Conservation (phyloP, 2,329 filamentous ascomycete species). For the Cercospora berteroae region DNA sequence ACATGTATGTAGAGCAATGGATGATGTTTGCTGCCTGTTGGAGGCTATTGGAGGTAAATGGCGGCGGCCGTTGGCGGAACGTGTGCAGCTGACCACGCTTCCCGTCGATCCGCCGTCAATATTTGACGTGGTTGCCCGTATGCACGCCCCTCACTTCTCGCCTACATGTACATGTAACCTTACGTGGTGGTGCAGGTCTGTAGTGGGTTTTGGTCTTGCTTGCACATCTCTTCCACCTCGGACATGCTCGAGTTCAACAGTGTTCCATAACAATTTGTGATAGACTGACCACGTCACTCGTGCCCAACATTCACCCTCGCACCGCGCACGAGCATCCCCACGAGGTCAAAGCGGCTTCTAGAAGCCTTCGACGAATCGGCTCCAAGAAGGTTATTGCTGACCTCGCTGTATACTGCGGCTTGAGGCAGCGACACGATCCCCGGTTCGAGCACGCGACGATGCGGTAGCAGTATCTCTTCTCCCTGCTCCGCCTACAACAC, state of each 20-base stretch:
- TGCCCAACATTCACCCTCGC: neutral
- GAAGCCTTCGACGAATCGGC: neutral
- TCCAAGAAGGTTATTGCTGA: conserved; percentile 3
- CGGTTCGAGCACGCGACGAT: neutral
- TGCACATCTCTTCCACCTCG: neutral
- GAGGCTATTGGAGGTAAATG: neutral
- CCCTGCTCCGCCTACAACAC: neutral
- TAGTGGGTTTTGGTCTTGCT: neutral
- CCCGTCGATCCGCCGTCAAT: neutral
- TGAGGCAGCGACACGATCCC: neutral
- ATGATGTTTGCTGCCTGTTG: neutral
- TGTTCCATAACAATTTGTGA: neutral
- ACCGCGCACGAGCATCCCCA: neutral
- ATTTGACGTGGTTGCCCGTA: neutral
- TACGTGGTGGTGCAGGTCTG: neutral
- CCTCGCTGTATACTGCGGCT: neutral
- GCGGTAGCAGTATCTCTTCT: neutral
- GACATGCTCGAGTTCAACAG: neutral
- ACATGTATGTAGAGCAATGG: neutral
- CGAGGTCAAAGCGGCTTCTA: conserved; percentile 4
- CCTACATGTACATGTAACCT: neutral
- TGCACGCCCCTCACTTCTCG: neutral
- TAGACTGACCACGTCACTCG: neutral
- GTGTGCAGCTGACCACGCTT: neutral
- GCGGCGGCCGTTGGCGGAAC: neutral